Base-by-base conservation (phyloP, 169 alveolate species). In the Eimeria praecox region DNA sequence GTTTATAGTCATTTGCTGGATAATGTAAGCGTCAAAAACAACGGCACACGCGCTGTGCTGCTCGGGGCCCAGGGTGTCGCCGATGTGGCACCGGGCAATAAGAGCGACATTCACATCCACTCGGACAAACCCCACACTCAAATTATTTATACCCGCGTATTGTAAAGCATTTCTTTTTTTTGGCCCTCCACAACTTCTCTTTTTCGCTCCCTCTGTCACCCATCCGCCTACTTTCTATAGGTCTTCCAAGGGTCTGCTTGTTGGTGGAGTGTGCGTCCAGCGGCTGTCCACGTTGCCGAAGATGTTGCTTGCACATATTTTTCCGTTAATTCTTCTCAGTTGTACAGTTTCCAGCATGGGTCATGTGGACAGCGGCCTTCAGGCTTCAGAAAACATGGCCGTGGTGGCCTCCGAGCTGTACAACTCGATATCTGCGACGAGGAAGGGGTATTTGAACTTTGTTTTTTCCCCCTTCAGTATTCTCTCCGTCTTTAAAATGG, bases 391-490 rank as follows among this genome's bases (percentile, higher is more conserved):
- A 33, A 33, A 14, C 82, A 71, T 71, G 82, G 30, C 52, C 30
- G 52, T 35, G n/a, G 82, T 16, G 49, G 82, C 82, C 12, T 35
- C 82, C 35, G 82, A 71, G 9, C 35, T 71, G 46, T 71, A 71
- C 82, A 71, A 30, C 82, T 14, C 82, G 52, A 71, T 71, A 10
- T 46, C 82, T n/a, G 52, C 52, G 27, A n/a, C 8, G 95, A 52
- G 20, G 77, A 35, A 9, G 77, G 77, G 82, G 49, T 46, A n/a
- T 0, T 35, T 16, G 86, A 92, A 92, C 73, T 92, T 92, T 54
- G 95, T 92, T 40, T 78, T 77, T n/a, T 92, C 95, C n/a, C 95
- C 95, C 27, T 92, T 92, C 75, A 75, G 91, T 66, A 59, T 92
- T 35, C 44, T 92, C 59, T 33, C 75, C 42, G 95, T 80, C 46